Conservation (phyloP, 805 yeast genomes). For the Zygoascus flipseniorum region DNA sequence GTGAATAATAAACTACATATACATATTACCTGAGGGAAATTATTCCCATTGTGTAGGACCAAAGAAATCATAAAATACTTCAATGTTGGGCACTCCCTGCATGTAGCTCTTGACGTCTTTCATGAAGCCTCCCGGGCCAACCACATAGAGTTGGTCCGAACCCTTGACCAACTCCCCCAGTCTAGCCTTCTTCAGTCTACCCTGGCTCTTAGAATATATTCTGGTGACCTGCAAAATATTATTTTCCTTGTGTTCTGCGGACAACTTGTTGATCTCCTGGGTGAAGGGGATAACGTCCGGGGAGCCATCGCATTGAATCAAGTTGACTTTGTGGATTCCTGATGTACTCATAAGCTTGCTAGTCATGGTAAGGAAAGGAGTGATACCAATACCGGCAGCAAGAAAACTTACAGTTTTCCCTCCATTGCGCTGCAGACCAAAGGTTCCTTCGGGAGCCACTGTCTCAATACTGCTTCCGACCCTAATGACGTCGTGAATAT, state of each 20-base stretch:
- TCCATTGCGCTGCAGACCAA: conserved; percentile 21
- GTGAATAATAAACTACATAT: neutral
- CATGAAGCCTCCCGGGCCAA: conserved; percentile 21
- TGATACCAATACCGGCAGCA: conserved; percentile 61
- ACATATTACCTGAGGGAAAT: neutral
- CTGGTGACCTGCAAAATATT: conserved; percentile 6
- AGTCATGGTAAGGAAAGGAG: conserved; percentile 50
- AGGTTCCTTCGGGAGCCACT: conserved; percentile 54
- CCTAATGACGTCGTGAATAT: conserved; percentile 38
- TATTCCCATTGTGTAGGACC: neutral
- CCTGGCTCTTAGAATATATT: neutral
- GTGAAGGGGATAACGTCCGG: conserved; percentile 12
- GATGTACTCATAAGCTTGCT: conserved; percentile 29
- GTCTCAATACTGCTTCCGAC: conserved; percentile 42
- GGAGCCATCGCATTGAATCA: conserved; percentile 30
- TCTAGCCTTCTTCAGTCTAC: neutral
- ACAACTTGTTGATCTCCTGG: conserved; percentile 8
- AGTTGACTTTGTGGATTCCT: conserved; percentile 27
- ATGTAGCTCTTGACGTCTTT: conserved; percentile 4
- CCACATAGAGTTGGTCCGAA: conserved; percentile 9
- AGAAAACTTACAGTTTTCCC: conserved; percentile 29
- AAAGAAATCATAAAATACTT: neutral
- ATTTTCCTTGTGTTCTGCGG: conserved; percentile 2
- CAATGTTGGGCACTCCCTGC: neutral
- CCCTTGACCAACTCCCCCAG: conserved; percentile 3